Evolutionary conservation across 2,329 filamentous ascomycete genomes (phyloP).

Genomic region (Myriosclerotinia scirpicola): DNA sequence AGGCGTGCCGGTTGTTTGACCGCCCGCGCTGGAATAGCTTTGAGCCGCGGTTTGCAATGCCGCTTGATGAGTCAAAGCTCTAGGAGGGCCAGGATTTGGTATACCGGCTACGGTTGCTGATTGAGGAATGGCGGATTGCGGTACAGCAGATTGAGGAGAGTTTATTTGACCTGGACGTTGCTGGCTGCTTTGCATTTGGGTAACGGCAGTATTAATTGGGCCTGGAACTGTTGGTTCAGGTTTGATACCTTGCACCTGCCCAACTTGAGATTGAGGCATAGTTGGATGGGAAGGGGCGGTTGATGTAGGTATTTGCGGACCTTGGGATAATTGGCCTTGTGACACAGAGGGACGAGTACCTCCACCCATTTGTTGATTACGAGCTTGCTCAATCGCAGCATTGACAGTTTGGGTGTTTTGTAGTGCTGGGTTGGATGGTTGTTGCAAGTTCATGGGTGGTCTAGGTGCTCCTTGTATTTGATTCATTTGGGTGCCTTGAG

Average conservation of each 20-base stretch:
- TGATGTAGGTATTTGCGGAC: slow-evolving; percentile 29
- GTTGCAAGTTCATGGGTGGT: slow-evolving; percentile 38
- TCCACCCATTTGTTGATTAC: slow-evolving; percentile 40
- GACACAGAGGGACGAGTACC: slow-evolving; percentile 31
- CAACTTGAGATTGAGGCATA: slow-evolving; percentile 28
- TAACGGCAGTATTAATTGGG: slow-evolving; percentile 38
- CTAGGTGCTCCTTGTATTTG: slow-evolving; percentile 31
- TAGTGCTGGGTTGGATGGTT: slow-evolving; percentile 35
- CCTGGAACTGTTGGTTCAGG: slow-evolving; percentile 33
- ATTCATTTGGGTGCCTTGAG: slow-evolving; percentile 29
- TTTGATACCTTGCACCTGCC: slow-evolving; percentile 35
- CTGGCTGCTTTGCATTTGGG: slow-evolving; percentile 33
- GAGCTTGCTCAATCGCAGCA: slow-evolving; percentile 41
- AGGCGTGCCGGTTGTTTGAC: slow-evolving; percentile 29
- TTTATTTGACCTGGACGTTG: slow-evolving; percentile 35
- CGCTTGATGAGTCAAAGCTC: slow-evolving; percentile 38
- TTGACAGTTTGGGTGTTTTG: slow-evolving; percentile 41
- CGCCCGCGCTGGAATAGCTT: slow-evolving; percentile 39
- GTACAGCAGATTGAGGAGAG: slow-evolving; percentile 39
- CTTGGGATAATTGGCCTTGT: slow-evolving; percentile 29
- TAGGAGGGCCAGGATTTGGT: slow-evolving; percentile 29
- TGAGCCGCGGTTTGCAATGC: slow-evolving; percentile 39
- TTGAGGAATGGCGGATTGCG: slow-evolving; percentile 38
- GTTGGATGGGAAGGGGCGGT: slow-evolving; percentile 29
- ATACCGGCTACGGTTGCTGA: slow-evolving; percentile 36